Evolutionary conservation across 139 green algal species (phyloP), one percentile per base, ranked within the genome.

Genomic region (Raphidocelis subcapitata): DNA sequence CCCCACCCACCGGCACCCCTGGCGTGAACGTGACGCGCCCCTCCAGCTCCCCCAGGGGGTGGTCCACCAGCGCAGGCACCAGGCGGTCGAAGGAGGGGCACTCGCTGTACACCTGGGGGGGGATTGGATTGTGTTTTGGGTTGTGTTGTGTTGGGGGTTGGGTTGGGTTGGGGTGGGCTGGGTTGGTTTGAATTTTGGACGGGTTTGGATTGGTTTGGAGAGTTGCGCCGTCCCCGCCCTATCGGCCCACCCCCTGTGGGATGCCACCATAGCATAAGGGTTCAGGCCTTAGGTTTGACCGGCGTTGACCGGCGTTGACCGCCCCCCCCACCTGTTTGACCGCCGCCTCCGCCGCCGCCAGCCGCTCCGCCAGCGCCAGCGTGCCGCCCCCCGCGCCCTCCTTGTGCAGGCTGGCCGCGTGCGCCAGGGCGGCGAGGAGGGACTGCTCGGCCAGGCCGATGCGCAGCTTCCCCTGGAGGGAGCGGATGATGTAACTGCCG

Each of bases 391-490:
- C 55, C 3, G 41, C 69, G 41, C 76, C 84, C 28, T 88, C 75
- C 12, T 73, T 61, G 57, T 95, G 81, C 63, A 97, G 74, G 33
- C 87, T 68, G 47, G 82, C 79, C 21, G 94, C 94, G 59, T 98
- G 93, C n/a, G 89, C 90, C n/a, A 99, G 82, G 3, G 93, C 88
- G 33, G 86, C 74, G 60, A 97, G 83, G 69, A 99, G 89, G 3
- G 88, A 94, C 85, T 99, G 91, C 81, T 98, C 95, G 24, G 91
- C 93, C 32, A 98, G 89, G 0, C 95, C 95, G 60, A 99, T 99
- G 62, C 95, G 90, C 69, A 99, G 88, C 88, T 98, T 98, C 71
- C 92, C 93, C 86, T 98, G 89, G 51, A 87, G 41, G 12, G 87
- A 89, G 35, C 91, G 76, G 57, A 94, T 88, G 46, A 96, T 85